Base-by-base conservation (phyloP, 306 rosid genomes). In the Alnus rubra region DNA sequence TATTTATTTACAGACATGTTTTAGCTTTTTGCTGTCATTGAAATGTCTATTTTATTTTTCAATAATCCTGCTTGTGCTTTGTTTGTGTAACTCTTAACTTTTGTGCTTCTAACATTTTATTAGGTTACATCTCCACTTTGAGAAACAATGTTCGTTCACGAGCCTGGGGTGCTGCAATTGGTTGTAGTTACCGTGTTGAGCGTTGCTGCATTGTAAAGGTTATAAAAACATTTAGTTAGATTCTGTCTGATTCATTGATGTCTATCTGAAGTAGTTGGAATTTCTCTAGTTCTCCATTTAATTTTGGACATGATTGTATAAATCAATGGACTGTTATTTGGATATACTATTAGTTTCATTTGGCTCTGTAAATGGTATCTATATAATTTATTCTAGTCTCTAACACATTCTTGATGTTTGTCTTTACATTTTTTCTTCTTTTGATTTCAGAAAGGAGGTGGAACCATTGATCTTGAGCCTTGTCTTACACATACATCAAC, bases 121-220 rank as follows among this genome's bases (percentile, higher is more conserved):
- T 88, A 94, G 98, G 95, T 86, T 94, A 94, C 81, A 84, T 92
- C 76, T 94, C 98, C 49, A 88, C 97, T 50, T 78, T 89, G 85
- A 89, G 98, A 87, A 94, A 94, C 83, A 94, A 92, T 76, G 97
- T 94, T 35, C 95, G 98, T 51, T 94, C 98, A 31, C 98, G 98
- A 69, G 97, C 97, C 6, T 94, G 98, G 98, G 98, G 97, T 82
- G 98, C 97, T 81, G 93, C 97, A 84, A 90, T 90, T 87, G 97
- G 98, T 79, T 92, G 98, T 86, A 94, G 98, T 79, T 94, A 89
- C 78, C 84, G 86, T 76, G 89, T 94, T 80, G 97, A 94, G 85
- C 87, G 90, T 76, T 94, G 98, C 72, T 94, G 97, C 92, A 94
- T 94, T 48, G 89, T 92, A 78, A 94, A 94, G 98, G 98, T 94